Conservation (phyloP, 345 rosid species). For the Acer yangbiense region DNA sequence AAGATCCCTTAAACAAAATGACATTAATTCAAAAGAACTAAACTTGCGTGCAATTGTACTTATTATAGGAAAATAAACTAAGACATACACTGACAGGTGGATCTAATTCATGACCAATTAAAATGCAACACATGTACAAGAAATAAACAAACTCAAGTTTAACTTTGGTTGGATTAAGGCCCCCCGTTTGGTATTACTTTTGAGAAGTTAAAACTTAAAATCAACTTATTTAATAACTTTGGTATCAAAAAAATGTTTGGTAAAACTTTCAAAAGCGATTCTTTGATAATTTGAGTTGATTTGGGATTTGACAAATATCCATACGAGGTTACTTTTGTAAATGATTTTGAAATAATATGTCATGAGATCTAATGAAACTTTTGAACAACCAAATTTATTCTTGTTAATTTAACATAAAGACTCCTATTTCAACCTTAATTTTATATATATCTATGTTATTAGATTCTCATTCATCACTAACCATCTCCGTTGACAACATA, state of each 20-base stretch:
- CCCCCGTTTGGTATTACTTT: not conserved
- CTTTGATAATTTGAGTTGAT: not conserved
- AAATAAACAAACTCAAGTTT: not conserved
- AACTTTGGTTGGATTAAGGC: not conserved
- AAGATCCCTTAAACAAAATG: not conserved
- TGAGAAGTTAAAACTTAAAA: too few relatives aligned
- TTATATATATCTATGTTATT: too few relatives aligned
- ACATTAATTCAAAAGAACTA: not conserved
- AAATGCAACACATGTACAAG: not conserved
- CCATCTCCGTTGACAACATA: not conserved
- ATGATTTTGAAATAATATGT: too few relatives aligned
- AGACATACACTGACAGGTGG: not conserved
- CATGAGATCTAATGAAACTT: not conserved
- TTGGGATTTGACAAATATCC: too few relatives aligned
- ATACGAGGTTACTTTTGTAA: not conserved
- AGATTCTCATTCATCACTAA: not conserved
- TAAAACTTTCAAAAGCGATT: not conserved
- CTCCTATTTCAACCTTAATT: not conserved
- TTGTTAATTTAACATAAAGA: not conserved
- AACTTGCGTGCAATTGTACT: not conserved
- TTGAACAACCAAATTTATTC: not conserved
- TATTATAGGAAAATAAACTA: not conserved
- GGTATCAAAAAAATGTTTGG: not conserved
- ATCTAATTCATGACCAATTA: not conserved
- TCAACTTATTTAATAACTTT: too few relatives aligned